Evolutionary conservation across 441 rosid genomes (phyloP), one percentile per base, ranked within the genome.

Genomic region (Populus hybrid): DNA sequence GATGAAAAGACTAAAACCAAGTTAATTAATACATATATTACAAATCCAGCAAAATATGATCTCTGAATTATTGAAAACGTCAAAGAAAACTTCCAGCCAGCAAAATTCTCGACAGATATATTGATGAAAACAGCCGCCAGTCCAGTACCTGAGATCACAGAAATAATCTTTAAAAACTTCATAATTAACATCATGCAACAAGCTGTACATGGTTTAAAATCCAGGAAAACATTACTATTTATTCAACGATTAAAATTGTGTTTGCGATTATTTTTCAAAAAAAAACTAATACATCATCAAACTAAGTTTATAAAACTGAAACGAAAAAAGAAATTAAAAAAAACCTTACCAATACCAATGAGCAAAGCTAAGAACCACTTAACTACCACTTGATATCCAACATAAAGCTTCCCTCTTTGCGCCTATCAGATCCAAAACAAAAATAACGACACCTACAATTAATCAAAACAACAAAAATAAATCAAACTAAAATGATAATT

Each of bases 351-450:
- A 78, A 94, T 89, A 83, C 99, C 99, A 76, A 94, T 92, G 67
- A 95, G 94, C 85, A 95, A 89, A 80, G 99, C 91, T 82, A 95
- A 94, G 85, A 95, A 92, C 99, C 99, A 95, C 83, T 92, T 95
- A 50, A 95, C 97, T 5, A 61, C 91, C 73, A 92, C 97, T 81
- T 86, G 88, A 82, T 89, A 95, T 69, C 90, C 89, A 53, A 91
- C 88, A 79, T 76, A 91, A 26, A 95, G 87, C 92, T 78, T 92
- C 79, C 99, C 99, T 81, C 99, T 91, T 70, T 83, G 95, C 65
- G 97, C 97, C 97, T 95, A 69, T 26, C 38, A 75, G 42, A 81
- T 66, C 69, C n/a, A 53, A 59, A 50, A 10, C 78, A 75, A 53
- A 59, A 70, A 46, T 67, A 79, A 46, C 38, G 50, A 46, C 21